These are phyloP conservation scores for Fusarium decemcellulare DNA, from an alignment of 2,329 filamentous ascomycete species.

Conservation along the genomic window DNA sequence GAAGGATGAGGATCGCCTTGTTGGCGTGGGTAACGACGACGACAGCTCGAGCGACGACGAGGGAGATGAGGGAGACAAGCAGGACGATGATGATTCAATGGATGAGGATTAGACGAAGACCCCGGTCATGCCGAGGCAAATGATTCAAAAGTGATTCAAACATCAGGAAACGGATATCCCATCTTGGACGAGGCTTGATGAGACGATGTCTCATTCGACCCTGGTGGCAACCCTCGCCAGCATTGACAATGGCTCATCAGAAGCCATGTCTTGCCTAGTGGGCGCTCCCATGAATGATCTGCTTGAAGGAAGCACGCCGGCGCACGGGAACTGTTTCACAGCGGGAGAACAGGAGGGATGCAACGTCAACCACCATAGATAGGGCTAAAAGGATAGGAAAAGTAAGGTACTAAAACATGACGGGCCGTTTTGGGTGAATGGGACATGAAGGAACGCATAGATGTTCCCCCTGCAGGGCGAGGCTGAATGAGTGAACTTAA, in stretches of 20 bases:
- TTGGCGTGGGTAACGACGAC: conserved; percentile 79
- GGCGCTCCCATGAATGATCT: conserved; percentile 12
- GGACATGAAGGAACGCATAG: conserved; percentile 31
- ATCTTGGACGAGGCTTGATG: conserved; percentile 17
- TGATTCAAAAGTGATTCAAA: conserved; percentile 8
- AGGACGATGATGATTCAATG: conserved; percentile 64
- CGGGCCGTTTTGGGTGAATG: conserved; percentile 24
- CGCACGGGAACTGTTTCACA: conserved; percentile 38
- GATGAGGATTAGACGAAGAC: conserved; percentile 64
- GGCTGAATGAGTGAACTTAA: conserved; percentile 8
- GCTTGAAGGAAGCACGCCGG: conserved; percentile 38
- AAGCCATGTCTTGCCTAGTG: conserved; percentile 31
- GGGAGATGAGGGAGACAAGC: conserved; percentile 69
- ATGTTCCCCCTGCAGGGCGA: conserved; percentile 21
- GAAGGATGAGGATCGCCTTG: conserved; percentile 80
- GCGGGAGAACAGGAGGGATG: conserved; percentile 19
- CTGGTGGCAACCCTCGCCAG: conserved; percentile 18
- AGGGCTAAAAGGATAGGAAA: conserved; percentile 38
- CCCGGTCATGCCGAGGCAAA: conserved; percentile 13
- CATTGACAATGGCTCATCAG: conserved; percentile 25
- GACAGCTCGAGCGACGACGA: conserved; percentile 75
- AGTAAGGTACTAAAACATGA: conserved; percentile 35
- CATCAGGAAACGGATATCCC: conserved; percentile 12
- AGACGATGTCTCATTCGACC: conserved; percentile 28
- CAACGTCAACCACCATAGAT: conserved; percentile 30